Percentiles rank a stretch among this genome's conserved stretches.
These are phyloP conservation scores for Lonicera japonica DNA, from an alignment of 129 eudicot genomes.

Conservation along the genomic window DNA sequence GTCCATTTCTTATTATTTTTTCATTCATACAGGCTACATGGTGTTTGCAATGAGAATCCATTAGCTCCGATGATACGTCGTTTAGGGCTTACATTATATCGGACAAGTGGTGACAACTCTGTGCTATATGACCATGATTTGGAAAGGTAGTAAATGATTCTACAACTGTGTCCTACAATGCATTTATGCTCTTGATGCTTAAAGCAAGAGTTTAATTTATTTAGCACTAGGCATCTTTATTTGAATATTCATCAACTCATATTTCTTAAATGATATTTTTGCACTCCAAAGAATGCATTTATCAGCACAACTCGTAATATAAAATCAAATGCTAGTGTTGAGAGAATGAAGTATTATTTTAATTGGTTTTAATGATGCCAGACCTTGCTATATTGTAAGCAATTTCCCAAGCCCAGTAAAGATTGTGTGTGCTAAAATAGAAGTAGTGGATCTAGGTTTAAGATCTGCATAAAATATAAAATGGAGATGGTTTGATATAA, in stretches of 20 bases:
- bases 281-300: neutral
- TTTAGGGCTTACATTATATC: slow-evolving; percentile 78
- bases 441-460: neutral
- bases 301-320: neutral
- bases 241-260: too few species aligned
- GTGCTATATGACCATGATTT: slow-evolving; percentile 94
- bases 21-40: slow-evolving; percentile 70
- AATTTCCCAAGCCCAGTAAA: neutral
- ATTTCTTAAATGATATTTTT: too few species aligned
- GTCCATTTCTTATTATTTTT: neutral
- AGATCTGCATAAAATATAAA: neutral
- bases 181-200: neutral
- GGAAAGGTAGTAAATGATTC: slow-evolving; percentile 56
- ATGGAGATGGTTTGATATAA: neutral
- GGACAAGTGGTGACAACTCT: slow-evolving; percentile 97
- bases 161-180: neutral
- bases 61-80: slow-evolving; percentile 89
- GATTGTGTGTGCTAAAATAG: neutral
- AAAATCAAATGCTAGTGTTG: too few species aligned
- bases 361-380: too few species aligned
- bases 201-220: neutral
- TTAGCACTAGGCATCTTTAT: neutral
- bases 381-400: neutral
- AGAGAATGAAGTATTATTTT: too few species aligned
- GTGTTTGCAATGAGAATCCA: slow-evolving; percentile 99